Base-by-base conservation (phyloP, 139 green algal genomes). In the Micractinium sp. region DNA sequence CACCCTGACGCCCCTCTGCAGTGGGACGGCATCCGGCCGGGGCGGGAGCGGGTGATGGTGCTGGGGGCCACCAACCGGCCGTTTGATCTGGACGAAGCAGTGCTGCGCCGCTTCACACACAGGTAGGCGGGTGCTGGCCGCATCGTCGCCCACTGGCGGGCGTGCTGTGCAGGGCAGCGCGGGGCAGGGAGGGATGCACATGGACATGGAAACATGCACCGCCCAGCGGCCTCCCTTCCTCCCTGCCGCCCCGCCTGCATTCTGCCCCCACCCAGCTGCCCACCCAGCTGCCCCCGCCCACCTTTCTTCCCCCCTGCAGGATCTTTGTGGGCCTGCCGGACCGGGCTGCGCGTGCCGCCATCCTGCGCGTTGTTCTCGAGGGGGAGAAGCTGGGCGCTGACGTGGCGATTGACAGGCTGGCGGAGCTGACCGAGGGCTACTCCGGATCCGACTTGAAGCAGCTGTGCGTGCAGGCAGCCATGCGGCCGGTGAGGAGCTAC, bases 21-120 rank as follows among this genome's bases (percentile, higher is more conserved):
- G 76, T 90, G 87, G 87, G 88, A 91, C 33, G 84, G 88, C 38
- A 89, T 91, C 38, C 67, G 71, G 31, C 39, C 81, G 15, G 66
- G 74, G 47, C 27, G 79, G 2, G 18, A 66, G 61, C 86, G 77
- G 9, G 90, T 95, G 9, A 82, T 96, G 83, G 94, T 97, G 86
- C 90, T 97, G 76, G 95, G 92, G 1, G 95, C 95, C 38, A 97
- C 95, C 77, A 97, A 97, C 90, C 82, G 95, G 35, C 95, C 95
- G 20, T 93, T 93, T 81, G 95, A 97, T 88, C 83, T 97, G 39
- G 95, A 97, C 74, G 95, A 97, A 79, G 95, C 95, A 7, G 95
- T 95, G 81, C 91, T 97, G 60, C 92, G 95, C 35, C 87, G 95
- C 39, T 88, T 88, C 69, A 88, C 69, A 19, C 84, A 88, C 69